Percentiles rank a stretch among this genome's conserved stretches.
These are phyloP conservation scores for Populus hybrid DNA, from an alignment of 441 rosid genomes.

Conservation along the genomic window DNA sequence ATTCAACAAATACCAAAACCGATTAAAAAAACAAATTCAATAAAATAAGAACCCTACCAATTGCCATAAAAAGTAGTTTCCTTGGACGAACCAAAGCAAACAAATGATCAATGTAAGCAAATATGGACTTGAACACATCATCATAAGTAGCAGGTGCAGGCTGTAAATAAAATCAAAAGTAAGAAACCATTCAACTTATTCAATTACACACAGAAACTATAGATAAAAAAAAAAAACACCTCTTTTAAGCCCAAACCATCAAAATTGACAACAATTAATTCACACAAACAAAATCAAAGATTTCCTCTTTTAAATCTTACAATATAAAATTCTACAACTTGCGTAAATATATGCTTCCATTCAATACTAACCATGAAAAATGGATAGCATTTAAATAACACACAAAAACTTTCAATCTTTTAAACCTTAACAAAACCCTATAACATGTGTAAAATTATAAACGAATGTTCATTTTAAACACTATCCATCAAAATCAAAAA, in stretches of 20 bases:
- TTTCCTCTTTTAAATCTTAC: background rate
- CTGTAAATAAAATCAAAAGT: constrained; percentile 38
- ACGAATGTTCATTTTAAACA: background rate
- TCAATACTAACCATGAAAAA: background rate
- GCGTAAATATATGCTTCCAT: background rate
- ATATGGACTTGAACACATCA: constrained; percentile 81
- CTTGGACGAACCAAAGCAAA: constrained; percentile 90
- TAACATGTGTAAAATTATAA: background rate
- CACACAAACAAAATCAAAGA: background rate
- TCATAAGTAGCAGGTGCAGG: constrained; percentile 85
- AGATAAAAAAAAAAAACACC: background rate
- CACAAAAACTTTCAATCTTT: background rate
- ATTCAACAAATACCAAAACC: constrained; percentile 2
- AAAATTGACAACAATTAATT: background rate
- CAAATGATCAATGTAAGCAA: constrained; percentile 87
- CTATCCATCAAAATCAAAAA: background rate
- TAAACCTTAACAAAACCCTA: background rate
- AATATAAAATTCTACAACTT: background rate
- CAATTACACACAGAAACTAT: background rate
- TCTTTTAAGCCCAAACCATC: background rate
- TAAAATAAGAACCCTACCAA: constrained; percentile 51
- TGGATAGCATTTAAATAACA: background rate
- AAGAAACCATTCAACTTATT: constrained; percentile 5
- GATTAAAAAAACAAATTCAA: background rate
- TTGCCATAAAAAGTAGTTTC: constrained; percentile 89